Percentiles rank a stretch among this genome's conserved stretches.
Conservation (phyloP, 805 yeast genomes). For the Wickerhamiella nectarea region DNA sequence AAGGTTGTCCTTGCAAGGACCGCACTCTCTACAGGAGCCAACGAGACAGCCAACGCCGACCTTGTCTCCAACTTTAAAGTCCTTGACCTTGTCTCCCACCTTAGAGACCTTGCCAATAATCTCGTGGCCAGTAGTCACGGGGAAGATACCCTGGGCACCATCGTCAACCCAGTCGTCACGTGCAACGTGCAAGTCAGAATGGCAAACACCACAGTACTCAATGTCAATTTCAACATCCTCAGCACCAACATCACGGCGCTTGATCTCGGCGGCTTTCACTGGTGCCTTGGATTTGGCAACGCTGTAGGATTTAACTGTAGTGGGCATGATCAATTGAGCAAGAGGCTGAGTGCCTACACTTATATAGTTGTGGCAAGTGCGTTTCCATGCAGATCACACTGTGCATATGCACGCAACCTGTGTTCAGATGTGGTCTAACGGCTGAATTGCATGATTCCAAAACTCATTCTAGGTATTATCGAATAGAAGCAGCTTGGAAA, state of each 20-base stretch:
- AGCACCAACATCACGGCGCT: slow-evolving; percentile 13
- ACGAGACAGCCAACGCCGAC: slow-evolving; percentile 73
- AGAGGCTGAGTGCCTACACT: not conserved
- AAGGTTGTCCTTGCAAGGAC: slow-evolving; percentile 40
- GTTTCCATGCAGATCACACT: not conserved
- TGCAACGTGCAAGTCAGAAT: slow-evolving; percentile 41
- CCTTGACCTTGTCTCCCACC: slow-evolving; percentile 42
- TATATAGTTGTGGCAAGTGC: not conserved
- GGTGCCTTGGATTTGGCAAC: not conserved
- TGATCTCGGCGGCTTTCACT: slow-evolving; percentile 7
- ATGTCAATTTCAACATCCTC: slow-evolving; percentile 25
- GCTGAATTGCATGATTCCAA: not conserved
- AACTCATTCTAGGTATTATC: too few species aligned
- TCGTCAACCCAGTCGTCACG: slow-evolving; percentile 37
- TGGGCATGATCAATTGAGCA: slow-evolving; percentile 3
- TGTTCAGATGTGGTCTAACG: too few species aligned
- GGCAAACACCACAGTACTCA: slow-evolving; percentile 33
- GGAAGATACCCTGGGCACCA: slow-evolving; percentile 28
- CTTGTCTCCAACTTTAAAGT: slow-evolving; percentile 50
- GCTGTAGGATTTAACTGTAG: slow-evolving; percentile 8
- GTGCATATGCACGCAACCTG: not conserved
- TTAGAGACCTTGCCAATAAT: slow-evolving; percentile 27
- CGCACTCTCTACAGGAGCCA: slow-evolving; percentile 48
- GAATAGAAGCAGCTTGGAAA: too few species aligned
- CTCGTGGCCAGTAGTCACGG: slow-evolving; percentile 38